A percentile compares a stretch with the other conserved stretches of the same genome.
Conservation (phyloP, 2,329 filamentous ascomycete genomes). For the Colletotrichum sp. region DNA sequence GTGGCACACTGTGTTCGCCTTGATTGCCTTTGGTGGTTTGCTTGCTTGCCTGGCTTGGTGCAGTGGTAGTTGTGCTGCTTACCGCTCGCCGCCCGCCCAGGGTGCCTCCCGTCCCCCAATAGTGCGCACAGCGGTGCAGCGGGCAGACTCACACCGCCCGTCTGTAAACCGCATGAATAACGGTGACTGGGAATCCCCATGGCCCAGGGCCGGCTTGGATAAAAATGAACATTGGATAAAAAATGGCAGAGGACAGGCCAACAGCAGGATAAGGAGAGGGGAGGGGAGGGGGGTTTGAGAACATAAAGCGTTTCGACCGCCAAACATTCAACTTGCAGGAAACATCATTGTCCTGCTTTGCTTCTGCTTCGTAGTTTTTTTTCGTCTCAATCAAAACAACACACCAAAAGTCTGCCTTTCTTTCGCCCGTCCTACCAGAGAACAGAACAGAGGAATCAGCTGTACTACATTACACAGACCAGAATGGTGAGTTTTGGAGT, state of each 20-base stretch:
- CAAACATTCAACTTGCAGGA: slow-evolving; percentile 9
- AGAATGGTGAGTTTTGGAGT: slow-evolving; percentile 41
- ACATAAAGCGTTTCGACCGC: slow-evolving; percentile 20
- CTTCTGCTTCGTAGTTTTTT: background rate
- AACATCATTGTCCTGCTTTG: slow-evolving; percentile 3
- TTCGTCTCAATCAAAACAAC: background rate
- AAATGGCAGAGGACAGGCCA: background rate
- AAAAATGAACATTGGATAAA: background rate
- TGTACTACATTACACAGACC: slow-evolving; percentile 14
- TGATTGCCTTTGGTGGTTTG: background rate
- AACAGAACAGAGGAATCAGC: background rate
- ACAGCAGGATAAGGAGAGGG: background rate
- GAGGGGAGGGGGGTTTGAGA: background rate
- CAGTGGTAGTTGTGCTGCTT: background rate
- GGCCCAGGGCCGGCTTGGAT: slow-evolving; percentile 2
- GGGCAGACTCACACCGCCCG: slow-evolving; percentile 2
- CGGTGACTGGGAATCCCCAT: slow-evolving; percentile 17
- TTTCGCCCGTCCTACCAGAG: background rate
- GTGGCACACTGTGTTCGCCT: background rate
- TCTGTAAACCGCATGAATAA: slow-evolving; percentile 13
- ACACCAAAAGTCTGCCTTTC: background rate
- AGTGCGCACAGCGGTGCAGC: background rate
- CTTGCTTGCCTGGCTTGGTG: background rate
- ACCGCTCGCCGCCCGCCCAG: background rate
- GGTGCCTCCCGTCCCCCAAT: background rate